Evolutionary conservation across 2,329 filamentous ascomycete genomes (phyloP).

Genomic region (Fusarium musae): DNA sequence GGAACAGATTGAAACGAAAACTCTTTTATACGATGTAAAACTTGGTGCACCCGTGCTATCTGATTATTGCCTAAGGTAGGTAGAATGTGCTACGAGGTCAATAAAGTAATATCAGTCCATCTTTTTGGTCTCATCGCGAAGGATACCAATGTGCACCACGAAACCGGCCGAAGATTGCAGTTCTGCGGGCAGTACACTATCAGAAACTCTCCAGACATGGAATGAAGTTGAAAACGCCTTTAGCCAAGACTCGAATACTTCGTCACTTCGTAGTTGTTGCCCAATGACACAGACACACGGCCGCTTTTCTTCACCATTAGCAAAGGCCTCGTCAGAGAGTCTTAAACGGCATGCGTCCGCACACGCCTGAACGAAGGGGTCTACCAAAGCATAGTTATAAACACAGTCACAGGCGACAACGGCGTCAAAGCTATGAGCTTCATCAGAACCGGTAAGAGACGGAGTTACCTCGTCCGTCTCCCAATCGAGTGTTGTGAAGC

Average conservation of each 20-base stretch:
- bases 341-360: slow-evolving; percentile 76
- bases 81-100: background rate
- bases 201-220: slow-evolving; percentile 79
- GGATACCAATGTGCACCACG: slow-evolving; percentile 80
- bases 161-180: slow-evolving; percentile 77
- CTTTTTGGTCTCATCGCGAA: slow-evolving; percentile 53
- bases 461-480: slow-evolving; percentile 70
- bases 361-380: slow-evolving; percentile 85
- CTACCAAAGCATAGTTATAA: slow-evolving; percentile 89
- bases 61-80: background rate
- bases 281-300: slow-evolving; percentile 83
- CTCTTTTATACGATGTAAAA: slow-evolving; percentile 3
- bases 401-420: slow-evolving; percentile 93
- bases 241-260: slow-evolving; percentile 88
- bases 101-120: background rate
- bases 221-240: slow-evolving; percentile 74
- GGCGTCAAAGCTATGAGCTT: slow-evolving; percentile 69
- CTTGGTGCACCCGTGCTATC: background rate
- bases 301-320: slow-evolving; percentile 20
- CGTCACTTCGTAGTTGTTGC: slow-evolving; percentile 86
- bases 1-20: slow-evolving; percentile 12
- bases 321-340: slow-evolving; percentile 15
- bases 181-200: slow-evolving; percentile 67
- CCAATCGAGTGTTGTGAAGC: slow-evolving; percentile 81
- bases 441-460: slow-evolving; percentile 51